Evolutionary conservation across 805 yeast genomes (phyloP), one percentile per base, ranked within the genome.

Genomic region (Zygosaccharomyces bailii): DNA sequence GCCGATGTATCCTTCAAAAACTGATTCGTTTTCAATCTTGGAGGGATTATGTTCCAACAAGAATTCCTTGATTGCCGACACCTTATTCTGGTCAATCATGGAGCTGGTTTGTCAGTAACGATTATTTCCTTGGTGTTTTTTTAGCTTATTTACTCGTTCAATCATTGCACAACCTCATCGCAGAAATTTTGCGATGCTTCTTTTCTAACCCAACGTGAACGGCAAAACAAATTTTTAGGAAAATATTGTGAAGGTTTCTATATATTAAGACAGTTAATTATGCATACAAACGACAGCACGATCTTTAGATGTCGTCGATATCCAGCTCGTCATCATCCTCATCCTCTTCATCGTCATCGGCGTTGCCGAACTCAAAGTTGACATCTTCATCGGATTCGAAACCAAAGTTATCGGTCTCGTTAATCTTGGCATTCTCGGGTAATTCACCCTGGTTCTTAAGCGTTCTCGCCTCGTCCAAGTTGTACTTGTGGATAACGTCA

Each of bases 391-490:
- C 98, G 39, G 89, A 95, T 57, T 89, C 98, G 67, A 82, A 91
- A 66, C 96, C 97, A 65, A 88, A 90, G 52, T 95, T 88, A 68
- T 91, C 97, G 54, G 96, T 89, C 76, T 93, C 99, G 71, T 91
- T 90, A 69, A 93, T 93, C 76, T 88, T 87, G 49, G 98, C 97
- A 57, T 83, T 78, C 70, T 93, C 98, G 52, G 99, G 99, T 60
- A 93, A 78, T 72, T 93, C 99, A 57, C 99, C 99, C 68, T 84
- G 86, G 52, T 80, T 84, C 73, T 93, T 95, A 71, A 93, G 77
- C 40, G 95, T 82, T 75, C 99, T 86, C 50, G 99, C 99, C 72
- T 93, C 99, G 63, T 93, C 99, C 41, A 96, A 84, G 69, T 86
- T 88, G 72, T 84, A 93, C 72, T 93, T 93, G 70, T 91, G 95